Conservation (phyloP, 805 yeast species). For the Zygosaccharomyces kombuchaensis region DNA sequence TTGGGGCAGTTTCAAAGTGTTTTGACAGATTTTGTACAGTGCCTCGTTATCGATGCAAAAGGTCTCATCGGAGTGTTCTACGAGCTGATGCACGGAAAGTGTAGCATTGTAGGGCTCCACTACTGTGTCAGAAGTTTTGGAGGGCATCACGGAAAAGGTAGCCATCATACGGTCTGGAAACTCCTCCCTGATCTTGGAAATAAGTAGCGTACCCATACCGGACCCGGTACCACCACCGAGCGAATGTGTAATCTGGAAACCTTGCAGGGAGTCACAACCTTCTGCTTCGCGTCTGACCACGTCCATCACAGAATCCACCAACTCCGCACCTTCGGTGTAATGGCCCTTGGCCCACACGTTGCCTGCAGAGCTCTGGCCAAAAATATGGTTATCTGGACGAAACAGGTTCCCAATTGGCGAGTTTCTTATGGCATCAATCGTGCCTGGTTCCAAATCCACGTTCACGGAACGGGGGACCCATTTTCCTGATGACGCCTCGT, state of each 20-base stretch:
- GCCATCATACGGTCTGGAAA: constrained; percentile 96
- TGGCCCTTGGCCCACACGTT: constrained; percentile 97
- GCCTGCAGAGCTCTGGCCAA: constrained; percentile 90
- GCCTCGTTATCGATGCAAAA: constrained; percentile 96
- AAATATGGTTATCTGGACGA: constrained; percentile 88
- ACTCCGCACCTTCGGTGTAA: constrained; percentile 94
- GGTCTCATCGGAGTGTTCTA: constrained; percentile 87
- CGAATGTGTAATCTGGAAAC: constrained; percentile 85
- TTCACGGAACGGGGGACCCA: constrained; percentile 92
- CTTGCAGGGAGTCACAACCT: constrained; percentile 87
- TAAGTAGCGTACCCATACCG: constrained; percentile 89
- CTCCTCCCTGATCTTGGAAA: constrained; percentile 84
- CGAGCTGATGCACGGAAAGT: constrained; percentile 83
- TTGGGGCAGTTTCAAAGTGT: constrained; percentile 72
- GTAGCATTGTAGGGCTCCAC: constrained; percentile 95
- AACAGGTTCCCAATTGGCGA: constrained; percentile 80
- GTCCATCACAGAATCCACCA: constrained; percentile 84
- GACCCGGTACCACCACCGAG: constrained; percentile 95
- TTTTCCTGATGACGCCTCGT: constrained; percentile 81
- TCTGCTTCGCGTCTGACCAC: constrained; percentile 92
- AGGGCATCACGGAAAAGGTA: constrained; percentile 88
- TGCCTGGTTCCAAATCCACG: constrained; percentile 92
- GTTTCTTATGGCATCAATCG: constrained; percentile 77
- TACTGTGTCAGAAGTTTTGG: constrained; percentile 87
- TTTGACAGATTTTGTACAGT: constrained; percentile 81